Percentiles rank a stretch among this genome's conserved stretches.
Conservation (phyloP, 805 yeast species). For the Priceomyces carsonii region DNA sequence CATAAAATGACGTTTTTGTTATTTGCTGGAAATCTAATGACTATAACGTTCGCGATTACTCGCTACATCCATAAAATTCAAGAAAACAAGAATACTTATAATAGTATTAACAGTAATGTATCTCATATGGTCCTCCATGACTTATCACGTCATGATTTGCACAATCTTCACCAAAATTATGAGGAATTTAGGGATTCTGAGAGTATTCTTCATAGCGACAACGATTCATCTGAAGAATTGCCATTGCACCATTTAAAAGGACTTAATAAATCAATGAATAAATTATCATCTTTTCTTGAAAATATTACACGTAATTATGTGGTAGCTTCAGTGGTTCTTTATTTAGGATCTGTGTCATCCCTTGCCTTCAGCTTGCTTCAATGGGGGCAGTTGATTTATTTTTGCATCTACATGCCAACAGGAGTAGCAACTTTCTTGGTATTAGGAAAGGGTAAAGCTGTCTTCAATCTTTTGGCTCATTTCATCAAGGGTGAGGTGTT, state of each 20-base stretch:
- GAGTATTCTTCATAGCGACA: too few species aligned
- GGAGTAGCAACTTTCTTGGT: conserved; percentile 67
- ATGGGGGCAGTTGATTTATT: conserved; percentile 63
- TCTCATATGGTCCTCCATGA: conserved; percentile 26
- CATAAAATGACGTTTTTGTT: too few species aligned
- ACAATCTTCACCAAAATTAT: too few species aligned
- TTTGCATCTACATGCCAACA: conserved; percentile 56
- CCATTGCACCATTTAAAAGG: conserved; percentile 17
- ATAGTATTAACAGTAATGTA: conserved; percentile 7
- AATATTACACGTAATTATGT: not conserved
- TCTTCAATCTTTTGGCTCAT: conserved; percentile 88
- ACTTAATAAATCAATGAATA: conserved; percentile 21
- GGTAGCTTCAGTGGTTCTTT: conserved; percentile 4
- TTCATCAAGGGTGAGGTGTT: conserved; percentile 96
- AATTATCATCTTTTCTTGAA: conserved; percentile 5
- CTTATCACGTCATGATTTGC: conserved; percentile 10
- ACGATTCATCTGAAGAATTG: too few species aligned
- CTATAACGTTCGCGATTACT: too few species aligned
- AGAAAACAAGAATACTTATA: not conserved
- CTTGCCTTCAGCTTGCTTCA: conserved; percentile 51
- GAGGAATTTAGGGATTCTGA: too few species aligned
- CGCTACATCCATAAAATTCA: too few species aligned
- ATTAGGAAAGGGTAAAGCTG: conserved; percentile 64
- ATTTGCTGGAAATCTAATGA: too few species aligned
- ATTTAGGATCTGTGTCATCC: conserved; percentile 28